These are phyloP conservation scores for Talaromyces marneffei DNA, from an alignment of 2,329 filamentous ascomycete genomes.

Conservation along the genomic window DNA sequence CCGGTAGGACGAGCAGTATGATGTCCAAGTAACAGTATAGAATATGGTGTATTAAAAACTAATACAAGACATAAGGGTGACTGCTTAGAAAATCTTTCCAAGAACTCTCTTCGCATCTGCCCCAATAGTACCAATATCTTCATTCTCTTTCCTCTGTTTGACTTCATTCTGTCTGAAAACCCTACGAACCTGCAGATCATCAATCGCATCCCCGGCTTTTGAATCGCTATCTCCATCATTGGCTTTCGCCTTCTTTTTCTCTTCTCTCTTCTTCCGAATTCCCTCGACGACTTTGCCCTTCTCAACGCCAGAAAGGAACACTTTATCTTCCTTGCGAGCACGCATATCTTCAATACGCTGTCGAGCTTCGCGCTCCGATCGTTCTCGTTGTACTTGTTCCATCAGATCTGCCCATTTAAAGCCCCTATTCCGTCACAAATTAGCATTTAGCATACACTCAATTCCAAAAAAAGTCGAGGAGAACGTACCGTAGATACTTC, in stretches of 20 bases:
- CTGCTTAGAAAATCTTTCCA: constrained; percentile 41
- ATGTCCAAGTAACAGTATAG: neutral
- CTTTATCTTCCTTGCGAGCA: constrained; percentile 41
- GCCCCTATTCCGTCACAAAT: constrained; percentile 17
- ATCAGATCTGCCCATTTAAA: constrained; percentile 43
- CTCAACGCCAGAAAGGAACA: constrained; percentile 40
- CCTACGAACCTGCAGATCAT: constrained; percentile 25
- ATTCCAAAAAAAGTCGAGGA: neutral
- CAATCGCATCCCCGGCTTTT: neutral
- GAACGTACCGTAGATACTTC: constrained; percentile 33
- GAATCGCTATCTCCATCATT: constrained; percentile 18
- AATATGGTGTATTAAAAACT: neutral
- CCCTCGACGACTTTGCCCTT: constrained; percentile 37
- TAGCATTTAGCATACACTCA: neutral
- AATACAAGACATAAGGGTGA: neutral
- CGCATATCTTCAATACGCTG: constrained; percentile 38
- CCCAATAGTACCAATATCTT: constrained; percentile 24
- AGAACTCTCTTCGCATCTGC: constrained; percentile 41
- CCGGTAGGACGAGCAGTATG: neutral
- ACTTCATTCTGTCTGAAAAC: constrained; percentile 42
- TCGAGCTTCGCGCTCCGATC: constrained; percentile 36
- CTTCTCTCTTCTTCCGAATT: constrained; percentile 41
- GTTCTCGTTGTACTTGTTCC: constrained; percentile 41
- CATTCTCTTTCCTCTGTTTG: constrained; percentile 21
- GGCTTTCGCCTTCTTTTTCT: constrained; percentile 30